Evolutionary conservation across 257 asterid species (phyloP).

Genomic region (Solanum sitiens): DNA sequence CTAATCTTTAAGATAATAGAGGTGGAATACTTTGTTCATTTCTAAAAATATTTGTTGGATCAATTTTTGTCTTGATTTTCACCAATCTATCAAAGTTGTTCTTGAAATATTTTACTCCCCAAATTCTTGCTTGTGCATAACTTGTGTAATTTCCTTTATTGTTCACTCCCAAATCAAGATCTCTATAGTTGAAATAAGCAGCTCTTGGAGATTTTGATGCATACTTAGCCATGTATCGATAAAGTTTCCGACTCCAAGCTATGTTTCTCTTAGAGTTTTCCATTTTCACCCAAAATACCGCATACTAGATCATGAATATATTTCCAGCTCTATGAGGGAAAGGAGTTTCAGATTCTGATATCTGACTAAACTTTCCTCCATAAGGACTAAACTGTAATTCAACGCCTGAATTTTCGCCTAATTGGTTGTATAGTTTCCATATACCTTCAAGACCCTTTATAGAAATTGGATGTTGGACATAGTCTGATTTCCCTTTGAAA

Average conservation of each 20-base stretch:
- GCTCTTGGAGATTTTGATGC: neutral
- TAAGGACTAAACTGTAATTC: too few species aligned
- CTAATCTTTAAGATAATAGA: neutral
- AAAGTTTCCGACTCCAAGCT: neutral
- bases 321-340: too few species aligned
- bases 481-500: too few species aligned
- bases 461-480: too few species aligned
- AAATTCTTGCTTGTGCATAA: too few species aligned
- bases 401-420: too few species aligned
- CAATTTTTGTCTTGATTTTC: neutral
- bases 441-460: too few species aligned
- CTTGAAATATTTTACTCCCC: neutral
- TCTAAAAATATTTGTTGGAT: neutral
- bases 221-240: neutral
- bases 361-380: too few species aligned
- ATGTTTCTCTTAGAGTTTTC: neutral
- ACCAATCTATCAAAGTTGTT: slow-evolving; percentile 1
- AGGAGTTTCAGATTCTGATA: too few species aligned
- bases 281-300: too few species aligned
- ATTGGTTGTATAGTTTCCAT: too few species aligned
- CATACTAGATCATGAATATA: too few species aligned
- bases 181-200: neutral
- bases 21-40: slow-evolving; percentile 5
- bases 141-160: neutral
- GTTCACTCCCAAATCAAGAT: neutral